These are phyloP conservation scores for Fragaria vesca DNA, from an alignment of 306 rosid genomes.

Conservation along the genomic window DNA sequence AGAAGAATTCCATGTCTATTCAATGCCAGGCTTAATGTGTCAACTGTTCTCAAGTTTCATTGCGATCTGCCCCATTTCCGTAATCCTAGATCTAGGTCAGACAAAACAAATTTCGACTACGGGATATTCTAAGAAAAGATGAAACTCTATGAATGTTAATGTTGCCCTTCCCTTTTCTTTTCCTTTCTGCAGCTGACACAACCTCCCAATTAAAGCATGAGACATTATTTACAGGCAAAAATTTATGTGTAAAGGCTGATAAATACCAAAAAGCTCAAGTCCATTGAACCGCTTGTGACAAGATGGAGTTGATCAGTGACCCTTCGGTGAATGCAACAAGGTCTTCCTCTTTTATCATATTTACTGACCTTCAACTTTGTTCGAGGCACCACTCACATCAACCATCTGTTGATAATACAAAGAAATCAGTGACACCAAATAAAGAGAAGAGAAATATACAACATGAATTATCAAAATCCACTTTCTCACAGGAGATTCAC, in stretches of 20 bases:
- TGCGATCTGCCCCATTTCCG: neutral
- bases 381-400: slow-evolving; percentile 12
- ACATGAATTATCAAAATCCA: neutral
- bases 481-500: neutral
- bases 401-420: slow-evolving; percentile 17
- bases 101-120: neutral
- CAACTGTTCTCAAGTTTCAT: neutral
- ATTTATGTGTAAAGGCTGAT: neutral
- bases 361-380: slow-evolving; percentile 9
- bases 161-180: neutral
- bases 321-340: neutral
- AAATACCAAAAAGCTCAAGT: neutral
- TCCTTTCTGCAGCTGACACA: slow-evolving; percentile 7
- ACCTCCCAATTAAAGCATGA: slow-evolving; percentile 4
- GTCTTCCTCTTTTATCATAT: slow-evolving; percentile 7
- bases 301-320: slow-evolving; percentile 5
- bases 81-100: slow-evolving; percentile 4
- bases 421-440: neutral
- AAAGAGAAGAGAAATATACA: neutral
- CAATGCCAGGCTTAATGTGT: too few species aligned
- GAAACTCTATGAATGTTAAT: slow-evolving; percentile 15
- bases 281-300: neutral
- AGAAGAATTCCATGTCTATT: too few species aligned
- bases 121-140: neutral
- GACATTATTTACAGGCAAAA: slow-evolving; percentile 3